phyloP scores from a whole-genome alignment of 148 eudicot genomes.

The Rhododendron simsii region DNA sequence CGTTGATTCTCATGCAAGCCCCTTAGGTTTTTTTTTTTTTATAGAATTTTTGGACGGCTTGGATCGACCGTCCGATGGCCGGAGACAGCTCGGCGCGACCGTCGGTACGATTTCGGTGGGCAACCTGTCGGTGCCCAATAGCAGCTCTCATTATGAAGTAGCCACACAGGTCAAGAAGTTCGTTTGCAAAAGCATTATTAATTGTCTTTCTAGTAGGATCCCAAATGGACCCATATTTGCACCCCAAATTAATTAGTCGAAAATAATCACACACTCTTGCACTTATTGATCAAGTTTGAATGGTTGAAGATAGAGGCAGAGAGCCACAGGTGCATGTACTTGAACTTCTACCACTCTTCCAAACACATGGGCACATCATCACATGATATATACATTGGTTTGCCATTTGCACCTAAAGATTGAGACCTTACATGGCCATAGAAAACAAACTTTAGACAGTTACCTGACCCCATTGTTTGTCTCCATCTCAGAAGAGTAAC shows the following conservation, averaged over 20 bases:
- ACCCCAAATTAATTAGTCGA: background rate
- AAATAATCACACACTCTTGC: background rate
- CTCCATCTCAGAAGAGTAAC: background rate
- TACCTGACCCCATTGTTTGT: background rate
- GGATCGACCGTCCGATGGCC: too few species aligned
- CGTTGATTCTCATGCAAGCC: too few species aligned
- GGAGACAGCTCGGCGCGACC: too few species aligned
- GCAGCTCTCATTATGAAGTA: background rate
- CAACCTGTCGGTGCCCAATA: too few species aligned
- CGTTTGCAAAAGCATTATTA: background rate
- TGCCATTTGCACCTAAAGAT: background rate
- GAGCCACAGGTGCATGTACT: background rate
- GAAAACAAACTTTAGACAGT: background rate
- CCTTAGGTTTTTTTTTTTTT: too few species aligned
- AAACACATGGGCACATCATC: constrained; percentile 3
- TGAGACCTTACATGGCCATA: background rate
- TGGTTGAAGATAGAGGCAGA: background rate
- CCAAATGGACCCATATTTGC: background rate
- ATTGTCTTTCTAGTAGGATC: background rate
- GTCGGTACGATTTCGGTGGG: too few species aligned
- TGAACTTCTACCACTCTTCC: background rate
- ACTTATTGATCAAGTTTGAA: background rate
- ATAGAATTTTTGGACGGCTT: too few species aligned
- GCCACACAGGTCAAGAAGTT: background rate
- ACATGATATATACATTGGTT: background rate